Conservation (phyloP, 139 green algal species). For the Chlorella sp. region DNA sequence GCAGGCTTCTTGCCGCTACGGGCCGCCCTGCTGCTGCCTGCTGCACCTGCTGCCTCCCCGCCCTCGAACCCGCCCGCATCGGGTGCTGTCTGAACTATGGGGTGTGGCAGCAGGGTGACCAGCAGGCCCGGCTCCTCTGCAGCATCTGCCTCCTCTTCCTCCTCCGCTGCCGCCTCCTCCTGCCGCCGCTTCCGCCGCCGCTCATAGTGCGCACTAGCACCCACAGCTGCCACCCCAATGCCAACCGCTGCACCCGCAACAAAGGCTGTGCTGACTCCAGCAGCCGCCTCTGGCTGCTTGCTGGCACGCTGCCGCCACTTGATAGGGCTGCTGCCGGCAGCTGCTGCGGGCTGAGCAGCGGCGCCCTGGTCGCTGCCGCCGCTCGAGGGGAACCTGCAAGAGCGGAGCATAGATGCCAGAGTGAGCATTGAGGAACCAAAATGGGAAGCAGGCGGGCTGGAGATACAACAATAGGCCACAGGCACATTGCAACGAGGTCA, state of each 20-base stretch:
- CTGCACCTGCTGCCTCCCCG: neutral
- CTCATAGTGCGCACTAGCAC: neutral
- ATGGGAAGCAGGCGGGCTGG: too few relatives aligned
- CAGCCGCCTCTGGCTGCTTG: neutral
- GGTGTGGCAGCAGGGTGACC: slow-evolving; percentile 26
- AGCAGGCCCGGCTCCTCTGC: slow-evolving; percentile 5
- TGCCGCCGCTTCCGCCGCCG: neutral
- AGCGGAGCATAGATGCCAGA: too few relatives aligned
- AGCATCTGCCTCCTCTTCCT: neutral
- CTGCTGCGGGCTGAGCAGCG: neutral
- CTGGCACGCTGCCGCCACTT: neutral
- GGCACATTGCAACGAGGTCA: neutral
- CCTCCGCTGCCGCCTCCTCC: neutral
- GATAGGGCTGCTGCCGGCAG: neutral
- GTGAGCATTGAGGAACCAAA: too few relatives aligned
- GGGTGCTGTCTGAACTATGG: slow-evolving; percentile 19
- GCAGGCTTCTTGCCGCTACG: neutral
- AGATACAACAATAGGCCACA: neutral
- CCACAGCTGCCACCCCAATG: neutral
- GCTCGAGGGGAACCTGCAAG: neutral
- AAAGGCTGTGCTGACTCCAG: neutral
- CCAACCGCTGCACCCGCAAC: neutral
- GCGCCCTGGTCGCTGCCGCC: neutral
- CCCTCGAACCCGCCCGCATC: slow-evolving; percentile 1
- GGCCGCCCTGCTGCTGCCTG: neutral